Evolutionary conservation across 2,329 filamentous ascomycete genomes (phyloP).

Genomic region (Fusarium mexicanum): DNA sequence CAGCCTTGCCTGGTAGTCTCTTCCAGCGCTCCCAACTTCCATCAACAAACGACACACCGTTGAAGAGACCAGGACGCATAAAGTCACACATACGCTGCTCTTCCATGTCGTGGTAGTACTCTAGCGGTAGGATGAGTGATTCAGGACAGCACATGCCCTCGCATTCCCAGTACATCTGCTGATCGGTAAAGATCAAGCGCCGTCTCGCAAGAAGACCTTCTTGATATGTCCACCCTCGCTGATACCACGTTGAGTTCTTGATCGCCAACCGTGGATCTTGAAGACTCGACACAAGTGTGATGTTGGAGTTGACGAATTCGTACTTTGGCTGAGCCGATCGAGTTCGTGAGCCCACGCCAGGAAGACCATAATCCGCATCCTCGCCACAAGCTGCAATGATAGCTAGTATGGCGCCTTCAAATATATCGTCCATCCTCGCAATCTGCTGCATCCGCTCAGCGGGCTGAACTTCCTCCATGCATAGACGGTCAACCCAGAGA

Average conservation of each 20-base stretch:
- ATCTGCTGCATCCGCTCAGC: conserved; percentile 46
- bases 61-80: conserved; percentile 48
- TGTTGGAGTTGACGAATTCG: conserved; percentile 45
- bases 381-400: conserved; percentile 52
- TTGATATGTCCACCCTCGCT: conserved; percentile 53
- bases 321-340: conserved; percentile 46
- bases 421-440: conserved; percentile 51
- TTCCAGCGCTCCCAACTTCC: conserved; percentile 51
- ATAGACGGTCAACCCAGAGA: conserved; percentile 53
- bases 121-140: conserved; percentile 45
- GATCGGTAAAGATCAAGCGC: conserved; percentile 52
- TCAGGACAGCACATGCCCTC: conserved; percentile 52
- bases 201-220: conserved; percentile 50
- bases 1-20: conserved; percentile 41
- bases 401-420: conserved; percentile 47
- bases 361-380: conserved; percentile 48
- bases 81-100: conserved; percentile 50
- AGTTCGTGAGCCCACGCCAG: conserved; percentile 46
- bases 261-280: conserved; percentile 45
- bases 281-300: conserved; percentile 48
- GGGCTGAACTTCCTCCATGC: conserved; percentile 42
- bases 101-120: conserved; percentile 46
- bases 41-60: conserved; percentile 48
- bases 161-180: conserved; percentile 54
- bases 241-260: conserved; percentile 48